Base-by-base conservation (phyloP, 495 filamentous ascomycete genomes). In the Xylaria flabelliformis region DNA sequence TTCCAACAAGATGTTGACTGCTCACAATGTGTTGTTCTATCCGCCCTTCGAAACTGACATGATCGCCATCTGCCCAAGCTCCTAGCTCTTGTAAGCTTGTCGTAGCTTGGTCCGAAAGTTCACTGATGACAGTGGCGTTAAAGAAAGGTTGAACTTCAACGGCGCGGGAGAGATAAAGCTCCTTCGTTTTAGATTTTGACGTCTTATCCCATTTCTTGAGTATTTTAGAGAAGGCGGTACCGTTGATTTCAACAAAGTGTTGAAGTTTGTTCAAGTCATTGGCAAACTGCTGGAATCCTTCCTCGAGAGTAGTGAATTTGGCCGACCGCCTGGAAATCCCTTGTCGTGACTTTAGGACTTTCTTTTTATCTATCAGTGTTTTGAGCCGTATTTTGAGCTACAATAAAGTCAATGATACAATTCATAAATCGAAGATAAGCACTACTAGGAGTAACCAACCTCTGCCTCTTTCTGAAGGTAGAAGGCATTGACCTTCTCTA, bases 171-270 rank as follows among this genome's bases (percentile, higher is more conserved):
- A 99, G 90, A 78, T 98, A 98, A 29, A 98, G 86, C 82, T 98
- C 97, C 79, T 99, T 99, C 73, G 95, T 97, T 77, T 94, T 94
- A 67, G 96, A 98, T 88, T 99, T 99, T 69, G 95, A 97, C 21
- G 97, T 97, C 87, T 99, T 99, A 82, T 99, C 96, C 96, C 96
- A 99, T 89, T 99, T 99, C 85, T 99, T 99, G 64, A 99, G 86
- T 56, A 99, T 99, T 80, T 99, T 99, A 26, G 96, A 97, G 80
- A 97, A 97, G 32, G 94, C 96, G 13, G 93, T 97, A 75, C 95
- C 95, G 81, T 98, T 99, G 77, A 98, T 92, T 77, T 98, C 95
- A 64, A 99, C 93, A 78, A 98, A 99, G 87, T 98, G 96, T 81
- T 98, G 95, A 56, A 99, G 85, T 81, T 99, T 99, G 82, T 97